Percentiles rank a stretch among this genome's conserved stretches.
phyloP scores from a whole-genome alignment of 2,329 filamentous ascomycete genomes.

The Penicillium crustosum region DNA sequence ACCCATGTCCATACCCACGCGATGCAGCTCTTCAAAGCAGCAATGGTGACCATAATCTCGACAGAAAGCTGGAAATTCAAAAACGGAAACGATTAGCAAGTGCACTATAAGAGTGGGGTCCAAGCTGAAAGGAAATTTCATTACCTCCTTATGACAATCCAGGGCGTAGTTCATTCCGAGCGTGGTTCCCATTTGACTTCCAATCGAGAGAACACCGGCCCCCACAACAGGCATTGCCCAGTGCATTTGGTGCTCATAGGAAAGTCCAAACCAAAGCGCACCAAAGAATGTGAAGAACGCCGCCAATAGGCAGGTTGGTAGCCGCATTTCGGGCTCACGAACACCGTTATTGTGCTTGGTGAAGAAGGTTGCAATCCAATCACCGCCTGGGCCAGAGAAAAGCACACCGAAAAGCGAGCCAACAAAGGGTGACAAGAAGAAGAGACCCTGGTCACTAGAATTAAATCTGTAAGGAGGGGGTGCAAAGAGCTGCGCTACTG shows the following conservation, averaged over 20 bases:
- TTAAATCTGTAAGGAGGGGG: slow-evolving; percentile 27
- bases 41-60: slow-evolving; percentile 33
- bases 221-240: slow-evolving; percentile 23
- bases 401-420: slow-evolving; percentile 25
- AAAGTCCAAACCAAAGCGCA: slow-evolving; percentile 20
- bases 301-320: slow-evolving; percentile 24
- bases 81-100: not conserved
- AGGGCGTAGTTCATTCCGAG: slow-evolving; percentile 26
- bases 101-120: not conserved
- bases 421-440: slow-evolving; percentile 27
- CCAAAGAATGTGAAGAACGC: slow-evolving; percentile 28
- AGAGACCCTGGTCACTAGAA: slow-evolving; percentile 25
- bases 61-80: slow-evolving; percentile 19
- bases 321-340: slow-evolving; percentile 22
- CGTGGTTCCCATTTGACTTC: slow-evolving; percentile 32
- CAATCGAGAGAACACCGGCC: slow-evolving; percentile 28
- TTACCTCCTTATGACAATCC: slow-evolving; percentile 28
- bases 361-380: slow-evolving; percentile 21
- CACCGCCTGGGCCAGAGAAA: slow-evolving; percentile 21
- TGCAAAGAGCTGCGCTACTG: slow-evolving; percentile 29
- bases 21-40: slow-evolving; percentile 27
- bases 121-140: not conserved
- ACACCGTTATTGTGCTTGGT: slow-evolving; percentile 20
- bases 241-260: slow-evolving; percentile 25
- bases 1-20: slow-evolving; percentile 32